Evolutionary conservation across 176 grass and related monocot species (phyloP).

Genomic region (Eragrostis nindensis): DNA sequence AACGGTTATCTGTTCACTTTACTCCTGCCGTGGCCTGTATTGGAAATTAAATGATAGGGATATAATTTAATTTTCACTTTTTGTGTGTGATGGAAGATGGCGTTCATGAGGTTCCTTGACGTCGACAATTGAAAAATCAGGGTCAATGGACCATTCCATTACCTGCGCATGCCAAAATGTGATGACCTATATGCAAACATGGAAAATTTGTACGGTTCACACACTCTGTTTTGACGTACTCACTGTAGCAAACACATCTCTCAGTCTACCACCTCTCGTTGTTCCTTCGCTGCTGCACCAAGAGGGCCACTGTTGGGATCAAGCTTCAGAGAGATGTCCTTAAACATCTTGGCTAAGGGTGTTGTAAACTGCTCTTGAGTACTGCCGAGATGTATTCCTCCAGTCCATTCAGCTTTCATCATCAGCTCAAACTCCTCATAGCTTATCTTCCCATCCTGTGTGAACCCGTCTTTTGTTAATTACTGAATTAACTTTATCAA

Average conservation of each 20-base stretch:
- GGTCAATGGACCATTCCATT: slow-evolving; percentile 1
- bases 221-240: slow-evolving; percentile 8
- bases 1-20: too few species aligned
- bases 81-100: not conserved
- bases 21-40: too few species aligned
- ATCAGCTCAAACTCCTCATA: slow-evolving; percentile 87
- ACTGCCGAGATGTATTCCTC: slow-evolving; percentile 77
- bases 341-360: slow-evolving; percentile 83
- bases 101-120: slow-evolving; percentile 2
- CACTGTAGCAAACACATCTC: slow-evolving; percentile 24
- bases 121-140: slow-evolving; percentile 25
- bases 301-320: not conserved
- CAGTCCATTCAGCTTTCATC: slow-evolving; percentile 90
- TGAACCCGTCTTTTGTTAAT: not conserved
- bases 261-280: slow-evolving; percentile 27
- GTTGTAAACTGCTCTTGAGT: slow-evolving; percentile 64
- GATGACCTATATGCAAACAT: slow-evolving; percentile 37
- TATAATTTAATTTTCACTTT: not conserved
- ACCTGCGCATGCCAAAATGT: slow-evolving; percentile 34
- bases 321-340: slow-evolving; percentile 54
- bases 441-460: slow-evolving; percentile 89
- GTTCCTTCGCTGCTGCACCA: slow-evolving; percentile 21
- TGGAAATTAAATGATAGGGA: too few species aligned
- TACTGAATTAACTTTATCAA: not conserved
- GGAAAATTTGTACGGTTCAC: slow-evolving; percentile 41